These are phyloP conservation scores for Hyaloscypha finlandica DNA, from an alignment of 495 filamentous ascomycete genomes.

Conservation along the genomic window DNA sequence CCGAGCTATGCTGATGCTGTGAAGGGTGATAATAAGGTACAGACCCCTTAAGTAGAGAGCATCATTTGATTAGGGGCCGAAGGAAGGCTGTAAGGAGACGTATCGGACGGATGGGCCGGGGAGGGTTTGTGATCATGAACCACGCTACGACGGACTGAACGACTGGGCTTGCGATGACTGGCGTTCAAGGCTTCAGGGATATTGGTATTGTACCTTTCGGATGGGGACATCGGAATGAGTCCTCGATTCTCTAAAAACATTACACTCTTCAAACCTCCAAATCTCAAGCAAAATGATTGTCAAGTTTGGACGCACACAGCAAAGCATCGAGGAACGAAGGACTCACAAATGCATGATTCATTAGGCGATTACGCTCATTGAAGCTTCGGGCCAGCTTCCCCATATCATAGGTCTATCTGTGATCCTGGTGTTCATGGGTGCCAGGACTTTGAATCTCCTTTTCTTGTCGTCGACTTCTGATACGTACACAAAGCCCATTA, in stretches of 20 bases:
- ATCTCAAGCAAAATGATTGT: not conserved
- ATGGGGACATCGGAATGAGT: not conserved
- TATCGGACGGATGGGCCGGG: not conserved
- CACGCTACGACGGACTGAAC: not conserved
- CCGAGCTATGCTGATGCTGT: conserved; percentile 45
- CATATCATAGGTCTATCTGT: conserved; percentile 69
- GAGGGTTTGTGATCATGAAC: not conserved
- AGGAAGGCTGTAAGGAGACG: not conserved
- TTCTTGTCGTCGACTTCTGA: conserved; percentile 85
- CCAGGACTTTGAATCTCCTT: conserved; percentile 76
- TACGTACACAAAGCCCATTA: conserved; percentile 92
- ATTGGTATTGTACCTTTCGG: conserved; percentile 12
- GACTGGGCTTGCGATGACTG: conserved; percentile 10
- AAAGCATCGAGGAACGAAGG: not conserved
- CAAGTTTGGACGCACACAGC: not conserved
- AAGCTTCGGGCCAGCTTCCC: conserved; percentile 55
- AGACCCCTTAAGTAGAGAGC: conserved; percentile 46
- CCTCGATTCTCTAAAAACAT: not conserved
- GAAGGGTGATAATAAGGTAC: conserved; percentile 85
- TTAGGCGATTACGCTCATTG: conserved; percentile 31
- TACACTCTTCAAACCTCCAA: not conserved
- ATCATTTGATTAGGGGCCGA: not conserved
- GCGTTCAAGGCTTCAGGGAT: conserved; percentile 11
- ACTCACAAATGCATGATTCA: conserved; percentile 26
- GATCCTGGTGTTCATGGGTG: conserved; percentile 77